Conservation (phyloP, 768 basidiomycete species). For the Stropharia rugosoannulata region DNA sequence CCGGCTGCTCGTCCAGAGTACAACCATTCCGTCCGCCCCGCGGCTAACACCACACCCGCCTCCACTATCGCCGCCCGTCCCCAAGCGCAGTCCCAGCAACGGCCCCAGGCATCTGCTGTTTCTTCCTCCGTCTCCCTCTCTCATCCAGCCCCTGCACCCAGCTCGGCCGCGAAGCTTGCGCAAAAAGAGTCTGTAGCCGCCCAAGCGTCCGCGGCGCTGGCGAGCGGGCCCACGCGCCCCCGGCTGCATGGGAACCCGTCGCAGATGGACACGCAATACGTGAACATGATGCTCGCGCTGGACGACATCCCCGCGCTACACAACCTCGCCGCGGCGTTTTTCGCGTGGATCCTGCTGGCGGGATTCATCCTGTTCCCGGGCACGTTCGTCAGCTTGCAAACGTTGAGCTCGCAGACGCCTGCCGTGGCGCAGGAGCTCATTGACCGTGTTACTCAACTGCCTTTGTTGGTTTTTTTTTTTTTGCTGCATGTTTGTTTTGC, state of each 20-base stretch:
- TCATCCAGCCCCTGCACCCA: slow-evolving; percentile 7
- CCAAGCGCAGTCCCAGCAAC: background rate
- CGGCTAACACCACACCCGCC: too few relatives aligned
- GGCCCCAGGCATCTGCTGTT: background rate
- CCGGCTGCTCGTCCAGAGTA: too few relatives aligned
- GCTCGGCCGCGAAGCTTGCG: slow-evolving; percentile 1
- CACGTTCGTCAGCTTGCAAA: slow-evolving; percentile 53
- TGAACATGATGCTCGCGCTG: slow-evolving; percentile 61
- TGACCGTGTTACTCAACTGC: slow-evolving; percentile 36
- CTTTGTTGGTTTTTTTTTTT: slow-evolving; percentile 37
- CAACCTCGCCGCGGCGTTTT: slow-evolving; percentile 54
- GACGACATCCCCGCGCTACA: slow-evolving; percentile 51
- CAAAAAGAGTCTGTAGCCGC: slow-evolving; percentile 1
- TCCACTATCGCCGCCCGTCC: too few relatives aligned
- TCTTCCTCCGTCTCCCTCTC: background rate
- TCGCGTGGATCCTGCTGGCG: slow-evolving; percentile 62
- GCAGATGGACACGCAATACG: slow-evolving; percentile 50
- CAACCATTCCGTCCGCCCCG: too few relatives aligned
- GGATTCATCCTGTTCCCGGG: slow-evolving; percentile 65
- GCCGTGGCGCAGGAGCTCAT: slow-evolving; percentile 30
- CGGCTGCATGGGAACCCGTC: slow-evolving; percentile 18
- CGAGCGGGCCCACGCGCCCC: slow-evolving; percentile 12
- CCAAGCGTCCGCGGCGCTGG: background rate
- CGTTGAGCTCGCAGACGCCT: slow-evolving; percentile 24
- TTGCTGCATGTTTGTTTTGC: background rate